Evolutionary conservation across 1,284 basidiomycete genomes (phyloP).

Genomic region (Amylostereum areolatum): DNA sequence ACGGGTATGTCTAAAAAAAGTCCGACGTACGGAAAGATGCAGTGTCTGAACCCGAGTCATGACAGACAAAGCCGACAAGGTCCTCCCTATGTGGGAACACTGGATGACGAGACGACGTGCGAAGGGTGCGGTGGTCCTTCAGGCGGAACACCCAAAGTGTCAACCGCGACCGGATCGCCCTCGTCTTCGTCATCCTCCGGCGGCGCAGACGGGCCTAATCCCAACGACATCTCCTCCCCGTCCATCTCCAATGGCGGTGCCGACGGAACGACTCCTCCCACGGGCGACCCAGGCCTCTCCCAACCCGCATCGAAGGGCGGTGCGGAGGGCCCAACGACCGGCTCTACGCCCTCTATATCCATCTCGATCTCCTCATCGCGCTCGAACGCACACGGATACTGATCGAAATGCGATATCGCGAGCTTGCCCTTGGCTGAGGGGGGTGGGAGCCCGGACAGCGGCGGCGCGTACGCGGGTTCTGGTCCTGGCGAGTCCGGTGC

Average conservation of each 20-base stretch:
- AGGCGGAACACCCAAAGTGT: too few relatives aligned
- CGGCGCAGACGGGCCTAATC: constrained; percentile 8
- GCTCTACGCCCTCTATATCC: constrained; percentile 19
- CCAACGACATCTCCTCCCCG: not conserved
- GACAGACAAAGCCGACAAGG: too few relatives aligned
- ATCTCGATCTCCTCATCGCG: constrained; percentile 23
- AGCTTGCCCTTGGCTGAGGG: constrained; percentile 37
- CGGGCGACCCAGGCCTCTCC: too few relatives aligned
- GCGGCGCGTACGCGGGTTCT: constrained; percentile 10
- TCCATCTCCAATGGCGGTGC: constrained; percentile 5
- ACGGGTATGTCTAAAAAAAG: too few relatives aligned
- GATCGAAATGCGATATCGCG: constrained; percentile 30
- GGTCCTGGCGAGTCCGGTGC: constrained; percentile 4
- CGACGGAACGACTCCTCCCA: constrained; percentile 2
- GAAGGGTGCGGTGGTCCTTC: too few relatives aligned
- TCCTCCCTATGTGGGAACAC: too few relatives aligned
- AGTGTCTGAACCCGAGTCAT: too few relatives aligned
- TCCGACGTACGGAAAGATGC: too few relatives aligned
- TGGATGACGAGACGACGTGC: too few relatives aligned
- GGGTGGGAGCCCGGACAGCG: constrained; percentile 24
- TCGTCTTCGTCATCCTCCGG: not conserved
- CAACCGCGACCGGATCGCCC: not conserved
- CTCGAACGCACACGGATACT: constrained; percentile 33
- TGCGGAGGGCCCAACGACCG: constrained; percentile 33
- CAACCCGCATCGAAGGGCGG: constrained; percentile 34